Base-by-base conservation (phyloP, 2,329 filamentous ascomycete genomes). In the Epichloe aotearoae region DNA sequence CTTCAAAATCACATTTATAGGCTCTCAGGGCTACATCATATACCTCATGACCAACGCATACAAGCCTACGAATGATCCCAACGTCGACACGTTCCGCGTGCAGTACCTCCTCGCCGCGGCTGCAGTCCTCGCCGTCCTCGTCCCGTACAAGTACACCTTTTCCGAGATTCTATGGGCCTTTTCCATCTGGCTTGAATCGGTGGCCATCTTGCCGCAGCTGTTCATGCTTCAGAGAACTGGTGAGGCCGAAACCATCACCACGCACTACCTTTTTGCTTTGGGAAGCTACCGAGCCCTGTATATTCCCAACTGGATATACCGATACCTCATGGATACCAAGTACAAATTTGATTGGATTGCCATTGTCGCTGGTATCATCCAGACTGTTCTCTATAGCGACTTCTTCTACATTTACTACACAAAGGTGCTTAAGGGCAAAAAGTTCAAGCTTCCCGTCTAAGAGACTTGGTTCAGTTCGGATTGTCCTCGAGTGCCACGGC, bases 381-480 rank as follows among this genome's bases (percentile, higher is more conserved):
- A 98, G 75, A 98, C 93, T 0, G 72, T 98, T 46, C 75, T 98
- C 52, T 98, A 98, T 74, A 95, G 88, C 56, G 93, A 98, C 73
- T 98, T 98, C 74, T 98, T 98, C 79, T 98, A 90, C 77, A 91
- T 98, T 63, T 98, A 98, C 74, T 98, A 96, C 73, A 95, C 85
- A 53, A 97, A 96, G 82, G 84, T 91, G 46, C 73, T 90, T 70
- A 88, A 90, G 74, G 86, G 86, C 60, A 86, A 88, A 76, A 90
- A 88, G 73, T 91, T 91, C 68, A 87, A 88, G 68, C 74, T 91
- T 53, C 86, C 86, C 2, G 87, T 91, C 58, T 91, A 80, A 74
- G 20, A 26, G 37, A 8, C 40, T 6, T 37, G 20, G 14, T 8
- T 10, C 12, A 30, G 19, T n/a, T 30, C 33, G 14, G 20, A 17